These are phyloP conservation scores for Pochonia chlamydosporia DNA, from an alignment of 2,329 filamentous ascomycete species.

Conservation along the genomic window DNA sequence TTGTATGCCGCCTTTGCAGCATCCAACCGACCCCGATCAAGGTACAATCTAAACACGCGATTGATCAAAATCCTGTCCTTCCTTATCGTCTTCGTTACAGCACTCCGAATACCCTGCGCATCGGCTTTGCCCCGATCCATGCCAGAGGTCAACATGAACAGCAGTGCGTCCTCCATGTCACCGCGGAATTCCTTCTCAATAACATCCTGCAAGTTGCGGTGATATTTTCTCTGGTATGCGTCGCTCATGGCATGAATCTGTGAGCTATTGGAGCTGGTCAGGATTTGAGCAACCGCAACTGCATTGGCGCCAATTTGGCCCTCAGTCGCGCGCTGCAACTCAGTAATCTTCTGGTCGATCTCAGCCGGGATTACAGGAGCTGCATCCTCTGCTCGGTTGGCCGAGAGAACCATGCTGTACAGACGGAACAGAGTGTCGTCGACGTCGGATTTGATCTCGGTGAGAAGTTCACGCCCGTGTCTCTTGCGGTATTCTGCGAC, in stretches of 20 bases:
- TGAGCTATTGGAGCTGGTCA: slow-evolving; percentile 21
- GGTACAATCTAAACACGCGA: slow-evolving; percentile 22
- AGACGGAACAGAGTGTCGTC: slow-evolving; percentile 23
- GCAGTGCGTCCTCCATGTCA: slow-evolving; percentile 26
- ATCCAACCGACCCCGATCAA: background rate
- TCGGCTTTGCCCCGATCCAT: slow-evolving; percentile 18
- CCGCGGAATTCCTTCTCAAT: slow-evolving; percentile 30
- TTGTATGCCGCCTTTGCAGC: background rate
- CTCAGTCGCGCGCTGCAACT: slow-evolving; percentile 27
- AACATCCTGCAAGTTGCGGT: slow-evolving; percentile 24
- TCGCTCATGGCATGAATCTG: slow-evolving; percentile 17
- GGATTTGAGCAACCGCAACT: slow-evolving; percentile 25
- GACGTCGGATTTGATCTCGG: slow-evolving; percentile 25
- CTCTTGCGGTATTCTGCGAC: slow-evolving; percentile 21
- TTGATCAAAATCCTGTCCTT: slow-evolving; percentile 27
- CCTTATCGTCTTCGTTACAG: slow-evolving; percentile 19
- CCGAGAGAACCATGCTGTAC: slow-evolving; percentile 27
- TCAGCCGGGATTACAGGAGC: slow-evolving; percentile 19
- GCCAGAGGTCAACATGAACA: slow-evolving; percentile 22
- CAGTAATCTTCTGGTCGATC: slow-evolving; percentile 26
- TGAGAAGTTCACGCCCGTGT: slow-evolving; percentile 21
- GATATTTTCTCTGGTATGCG: slow-evolving; percentile 25
- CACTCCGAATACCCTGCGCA: slow-evolving; percentile 17
- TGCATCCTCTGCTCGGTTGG: slow-evolving; percentile 20
- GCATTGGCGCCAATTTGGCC: slow-evolving; percentile 23